Conservation (phyloP, 1,284 basidiomycete species). For the Fomitopsis pinicola region DNA sequence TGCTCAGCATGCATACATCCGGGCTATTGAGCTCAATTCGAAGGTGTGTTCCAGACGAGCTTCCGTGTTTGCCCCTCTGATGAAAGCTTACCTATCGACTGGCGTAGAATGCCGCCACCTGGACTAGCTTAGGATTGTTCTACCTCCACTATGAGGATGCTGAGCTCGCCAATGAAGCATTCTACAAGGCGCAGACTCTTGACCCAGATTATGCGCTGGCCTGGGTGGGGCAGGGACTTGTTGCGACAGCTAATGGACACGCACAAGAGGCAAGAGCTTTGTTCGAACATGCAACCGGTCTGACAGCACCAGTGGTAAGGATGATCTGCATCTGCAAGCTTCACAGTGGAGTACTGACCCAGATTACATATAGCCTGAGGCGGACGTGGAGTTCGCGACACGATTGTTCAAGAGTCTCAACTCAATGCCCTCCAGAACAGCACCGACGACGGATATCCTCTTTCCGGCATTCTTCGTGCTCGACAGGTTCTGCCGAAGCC, state of each 20-base stretch:
- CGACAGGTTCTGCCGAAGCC: slow-evolving; percentile 68
- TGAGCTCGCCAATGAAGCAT: slow-evolving; percentile 83
- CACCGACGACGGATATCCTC: slow-evolving; percentile 39
- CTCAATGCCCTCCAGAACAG: slow-evolving; percentile 18
- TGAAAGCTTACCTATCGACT: background rate
- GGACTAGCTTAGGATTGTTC: slow-evolving; percentile 89
- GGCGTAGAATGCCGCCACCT: slow-evolving; percentile 68
- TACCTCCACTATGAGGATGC: slow-evolving; percentile 83
- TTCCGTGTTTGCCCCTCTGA: background rate
- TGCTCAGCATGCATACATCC: slow-evolving; percentile 92
- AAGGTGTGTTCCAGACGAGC: slow-evolving; percentile 47
- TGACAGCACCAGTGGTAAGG: slow-evolving; percentile 70
- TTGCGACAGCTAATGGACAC: slow-evolving; percentile 70
- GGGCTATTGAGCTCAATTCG: slow-evolving; percentile 79
- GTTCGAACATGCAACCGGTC: slow-evolving; percentile 78
- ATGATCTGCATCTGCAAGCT: background rate
- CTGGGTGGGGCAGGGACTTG: slow-evolving; percentile 93
- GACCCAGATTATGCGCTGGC: slow-evolving; percentile 88
- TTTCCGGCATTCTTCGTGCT: slow-evolving; percentile 81
- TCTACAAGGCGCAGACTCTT: slow-evolving; percentile 85
- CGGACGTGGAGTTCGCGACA: slow-evolving; percentile 78
- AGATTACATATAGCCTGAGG: slow-evolving; percentile 55
- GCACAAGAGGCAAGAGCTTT: slow-evolving; percentile 62
- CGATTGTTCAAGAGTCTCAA: slow-evolving; percentile 52
- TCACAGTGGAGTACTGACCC: background rate